Conservation (phyloP, 208 protist species). For the Crithidia mellificae region DNA sequence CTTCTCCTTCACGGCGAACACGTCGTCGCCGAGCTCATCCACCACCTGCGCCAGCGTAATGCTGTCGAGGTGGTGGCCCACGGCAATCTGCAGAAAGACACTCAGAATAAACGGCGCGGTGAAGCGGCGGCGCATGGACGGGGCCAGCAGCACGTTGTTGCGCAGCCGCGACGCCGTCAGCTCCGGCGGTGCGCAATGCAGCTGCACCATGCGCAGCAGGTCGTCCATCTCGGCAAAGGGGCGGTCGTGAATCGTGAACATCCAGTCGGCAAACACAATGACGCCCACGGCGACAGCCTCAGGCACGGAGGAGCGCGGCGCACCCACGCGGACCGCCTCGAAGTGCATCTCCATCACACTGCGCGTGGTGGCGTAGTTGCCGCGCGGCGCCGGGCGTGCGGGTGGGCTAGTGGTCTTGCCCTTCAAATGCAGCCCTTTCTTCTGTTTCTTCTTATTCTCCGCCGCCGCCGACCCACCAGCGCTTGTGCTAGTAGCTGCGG, state of each 20-base stretch:
- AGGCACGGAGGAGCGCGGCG: conserved; percentile 47
- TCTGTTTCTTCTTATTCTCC: conserved; percentile 1
- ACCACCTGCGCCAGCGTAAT: conserved; percentile 64
- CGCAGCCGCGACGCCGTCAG: not conserved
- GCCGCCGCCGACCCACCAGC: not conserved
- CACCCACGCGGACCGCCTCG: conserved; percentile 61
- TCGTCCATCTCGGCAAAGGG: conserved; percentile 88
- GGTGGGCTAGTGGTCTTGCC: not conserved
- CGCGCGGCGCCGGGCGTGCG: not conserved
- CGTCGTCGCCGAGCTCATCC: conserved; percentile 67
- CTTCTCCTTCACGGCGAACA: conserved; percentile 59
- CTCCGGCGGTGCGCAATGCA: conserved; percentile 61
- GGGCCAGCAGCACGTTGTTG: conserved; percentile 16
- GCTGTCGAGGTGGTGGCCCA: conserved; percentile 83
- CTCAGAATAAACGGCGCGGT: conserved; percentile 74
- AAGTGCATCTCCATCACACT: conserved; percentile 84
- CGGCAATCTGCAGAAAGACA: conserved; percentile 73
- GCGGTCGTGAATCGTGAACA: conserved; percentile 86
- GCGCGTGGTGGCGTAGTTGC: conserved; percentile 6
- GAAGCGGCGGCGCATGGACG: conserved; percentile 44
- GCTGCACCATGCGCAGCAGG: conserved; percentile 74
- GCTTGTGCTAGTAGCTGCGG: not conserved
- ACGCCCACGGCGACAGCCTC: conserved; percentile 63
- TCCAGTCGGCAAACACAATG: conserved; percentile 80
- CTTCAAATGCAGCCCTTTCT: conserved; percentile 9